A percentile compares a stretch with the other conserved stretches of the same genome.
Conservation (phyloP, 441 rosid species). For the Codiaeum variegatum region DNA sequence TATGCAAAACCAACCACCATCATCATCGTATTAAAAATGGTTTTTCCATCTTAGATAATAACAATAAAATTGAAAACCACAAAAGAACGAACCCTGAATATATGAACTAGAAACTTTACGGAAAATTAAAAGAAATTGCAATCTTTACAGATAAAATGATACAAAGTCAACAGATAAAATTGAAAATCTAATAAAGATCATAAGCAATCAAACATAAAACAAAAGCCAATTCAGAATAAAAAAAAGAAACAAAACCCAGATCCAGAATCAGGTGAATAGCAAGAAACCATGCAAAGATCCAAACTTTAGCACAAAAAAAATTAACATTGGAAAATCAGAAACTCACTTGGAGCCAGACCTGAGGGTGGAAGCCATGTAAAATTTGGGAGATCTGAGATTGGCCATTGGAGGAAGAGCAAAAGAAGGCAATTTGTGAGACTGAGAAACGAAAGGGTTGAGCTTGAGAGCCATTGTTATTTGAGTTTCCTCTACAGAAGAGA, state of each 20-base stretch:
- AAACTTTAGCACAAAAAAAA: neutral
- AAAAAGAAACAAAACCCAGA: constrained; percentile 28
- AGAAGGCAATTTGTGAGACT: constrained; percentile 46
- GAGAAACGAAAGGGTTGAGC: constrained; percentile 46
- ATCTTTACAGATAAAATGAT: neutral
- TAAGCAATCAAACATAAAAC: neutral
- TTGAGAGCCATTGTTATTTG: constrained; percentile 62
- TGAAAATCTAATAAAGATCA: constrained; percentile 9
- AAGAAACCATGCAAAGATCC: constrained; percentile 20
- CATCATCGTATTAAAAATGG: constrained; percentile 7
- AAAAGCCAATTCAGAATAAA: neutral
- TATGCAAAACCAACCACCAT: neutral
- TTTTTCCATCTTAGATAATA: constrained; percentile 4
- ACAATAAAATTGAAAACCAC: neutral
- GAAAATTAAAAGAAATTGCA: neutral
- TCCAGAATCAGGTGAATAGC: constrained; percentile 27
- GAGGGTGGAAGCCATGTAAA: constrained; percentile 59
- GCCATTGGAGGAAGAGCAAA: constrained; percentile 51
- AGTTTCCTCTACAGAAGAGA: constrained; percentile 44
- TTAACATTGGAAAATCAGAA: neutral
- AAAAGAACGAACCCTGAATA: neutral
- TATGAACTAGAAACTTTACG: neutral
- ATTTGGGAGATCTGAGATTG: constrained; percentile 66
- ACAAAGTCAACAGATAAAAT: no score
- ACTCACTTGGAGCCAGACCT: constrained; percentile 56